Conservation (phyloP, 441 rosid species). For the Populus hybrid region DNA sequence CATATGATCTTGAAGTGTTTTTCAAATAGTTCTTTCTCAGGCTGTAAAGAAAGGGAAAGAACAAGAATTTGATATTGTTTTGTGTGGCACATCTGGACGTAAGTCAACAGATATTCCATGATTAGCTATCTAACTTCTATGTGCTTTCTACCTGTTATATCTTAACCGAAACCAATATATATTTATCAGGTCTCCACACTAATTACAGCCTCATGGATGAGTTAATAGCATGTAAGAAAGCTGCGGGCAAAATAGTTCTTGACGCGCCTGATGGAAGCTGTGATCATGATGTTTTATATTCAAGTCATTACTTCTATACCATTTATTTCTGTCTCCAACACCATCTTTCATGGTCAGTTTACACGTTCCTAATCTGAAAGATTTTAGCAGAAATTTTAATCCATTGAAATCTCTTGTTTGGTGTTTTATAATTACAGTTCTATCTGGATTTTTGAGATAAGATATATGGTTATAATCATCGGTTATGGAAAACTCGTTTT, state of each 20-base stretch:
- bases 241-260: conserved; percentile 63
- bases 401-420: neutral
- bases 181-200: conserved; percentile 77
- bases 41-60: conserved; percentile 91
- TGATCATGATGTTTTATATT: conserved; percentile 1
- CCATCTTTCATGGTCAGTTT: neutral
- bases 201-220: conserved; percentile 95
- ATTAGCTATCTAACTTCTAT: conserved; percentile 4
- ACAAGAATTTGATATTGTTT: conserved; percentile 76
- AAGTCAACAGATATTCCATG: conserved; percentile 32
- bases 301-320: conserved; percentile 1
- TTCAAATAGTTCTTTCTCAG: conserved; percentile 79
- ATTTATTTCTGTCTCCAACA: neutral
- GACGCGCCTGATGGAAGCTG: conserved; percentile 78
- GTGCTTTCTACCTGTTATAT: conserved; percentile 17
- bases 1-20: conserved; percentile 47
- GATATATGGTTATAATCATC: neutral
- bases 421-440: neutral
- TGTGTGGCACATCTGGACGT: conserved; percentile 97
- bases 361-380: neutral
- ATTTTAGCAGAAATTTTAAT: neutral
- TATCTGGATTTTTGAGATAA: neutral
- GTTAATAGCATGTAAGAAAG: conserved; percentile 81
- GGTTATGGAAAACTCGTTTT: neutral
- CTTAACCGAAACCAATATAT: conserved; percentile 8